Evolutionary conservation across 176 grass and related monocot genomes (phyloP), one percentile per base, ranked within the genome.

Genomic region (Bonia amplexicaulis): DNA sequence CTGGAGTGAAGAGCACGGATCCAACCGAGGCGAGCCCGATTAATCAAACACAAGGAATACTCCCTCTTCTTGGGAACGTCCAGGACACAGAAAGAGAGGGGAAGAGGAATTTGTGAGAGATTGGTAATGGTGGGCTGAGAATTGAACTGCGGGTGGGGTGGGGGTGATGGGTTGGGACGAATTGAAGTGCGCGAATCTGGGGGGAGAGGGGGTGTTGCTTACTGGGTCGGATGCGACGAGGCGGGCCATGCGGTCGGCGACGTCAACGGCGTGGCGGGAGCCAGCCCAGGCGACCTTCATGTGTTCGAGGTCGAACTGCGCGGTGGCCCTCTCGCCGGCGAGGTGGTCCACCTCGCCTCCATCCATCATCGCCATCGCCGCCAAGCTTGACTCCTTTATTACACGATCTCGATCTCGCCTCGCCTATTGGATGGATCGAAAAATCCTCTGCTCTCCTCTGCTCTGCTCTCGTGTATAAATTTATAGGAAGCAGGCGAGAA

Each of bases 251-350:
- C 97, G 91, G 71, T 99, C 93, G 76, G 81, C 33, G 58, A 99
- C 75, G 12, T 92, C 91, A 52, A 99, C 80, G 78, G 84, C 91
- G 84, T 94, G 93, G 65, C 88, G 87, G 71, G 97, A 99, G 82
- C 97, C 97, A 11, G 93, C 97, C 97, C 97, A 99, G 22, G 87
- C 92, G 16, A 99, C 87, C 90, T 94, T 99, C 97, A 99, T 99
- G 63, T 10, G 78, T 23, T 99, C 88, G 70, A 94, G 86, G 66
- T 99, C 93, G 93, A 99, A 99, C 54, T 53, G 52, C 22, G 92
- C 90, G 9, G 74, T 85, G 14, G 62, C 84, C 82, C 97, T 90
- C 91, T 99, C 97, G 65, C 55, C 78, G 66, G 84, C 93, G 68
- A 90, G 88, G 70, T 94, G 60, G 82, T 99, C 93, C 23, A 83